Evolutionary conservation across 2,329 filamentous ascomycete species (phyloP).

Genomic region (Zasmidium citrigriseum): DNA sequence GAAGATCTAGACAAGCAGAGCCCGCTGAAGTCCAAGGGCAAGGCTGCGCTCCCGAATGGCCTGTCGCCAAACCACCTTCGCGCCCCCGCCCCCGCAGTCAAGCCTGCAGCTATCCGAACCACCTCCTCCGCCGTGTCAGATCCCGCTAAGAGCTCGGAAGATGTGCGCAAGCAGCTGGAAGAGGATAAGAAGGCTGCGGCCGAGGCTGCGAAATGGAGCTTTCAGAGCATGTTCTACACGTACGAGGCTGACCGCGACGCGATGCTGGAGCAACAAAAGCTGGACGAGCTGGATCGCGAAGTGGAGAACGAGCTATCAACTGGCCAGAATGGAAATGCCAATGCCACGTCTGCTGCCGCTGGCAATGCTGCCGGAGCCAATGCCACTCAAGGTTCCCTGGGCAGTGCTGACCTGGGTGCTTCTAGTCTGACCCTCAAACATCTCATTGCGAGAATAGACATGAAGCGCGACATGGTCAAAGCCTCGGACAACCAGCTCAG

Average conservation of each 20-base stretch:
- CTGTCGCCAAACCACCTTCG: constrained; percentile 67
- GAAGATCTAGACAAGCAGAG: constrained; percentile 48
- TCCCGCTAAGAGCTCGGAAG: constrained; percentile 72
- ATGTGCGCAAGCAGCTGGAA: constrained; percentile 90
- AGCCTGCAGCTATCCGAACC: constrained; percentile 58
- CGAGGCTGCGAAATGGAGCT: constrained; percentile 84
- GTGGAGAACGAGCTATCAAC: constrained; percentile 92
- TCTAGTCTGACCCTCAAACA: constrained; percentile 96
- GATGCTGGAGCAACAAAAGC: constrained; percentile 95
- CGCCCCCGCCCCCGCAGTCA: constrained; percentile 66
- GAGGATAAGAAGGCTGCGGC: constrained; percentile 89
- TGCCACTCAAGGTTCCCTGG: constrained; percentile 82
- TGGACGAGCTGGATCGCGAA: constrained; percentile 94
- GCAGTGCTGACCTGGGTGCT: constrained; percentile 90
- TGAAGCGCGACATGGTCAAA: constrained; percentile 84
- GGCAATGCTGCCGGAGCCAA: constrained; percentile 50
- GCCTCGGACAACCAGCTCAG: constrained; percentile 92
- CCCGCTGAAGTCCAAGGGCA: constrained; percentile 52
- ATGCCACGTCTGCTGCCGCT: constrained; percentile 56
- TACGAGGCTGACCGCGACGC: constrained; percentile 92
- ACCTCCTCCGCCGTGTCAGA: constrained; percentile 55
- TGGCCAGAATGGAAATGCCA: constrained; percentile 46
- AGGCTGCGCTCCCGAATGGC: constrained; percentile 57
- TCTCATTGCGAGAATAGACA: constrained; percentile 91
- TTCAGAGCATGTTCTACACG: constrained; percentile 92